Base-by-base conservation (phyloP, 1,284 basidiomycete genomes). In the Lentinula novae-zelandiae region DNA sequence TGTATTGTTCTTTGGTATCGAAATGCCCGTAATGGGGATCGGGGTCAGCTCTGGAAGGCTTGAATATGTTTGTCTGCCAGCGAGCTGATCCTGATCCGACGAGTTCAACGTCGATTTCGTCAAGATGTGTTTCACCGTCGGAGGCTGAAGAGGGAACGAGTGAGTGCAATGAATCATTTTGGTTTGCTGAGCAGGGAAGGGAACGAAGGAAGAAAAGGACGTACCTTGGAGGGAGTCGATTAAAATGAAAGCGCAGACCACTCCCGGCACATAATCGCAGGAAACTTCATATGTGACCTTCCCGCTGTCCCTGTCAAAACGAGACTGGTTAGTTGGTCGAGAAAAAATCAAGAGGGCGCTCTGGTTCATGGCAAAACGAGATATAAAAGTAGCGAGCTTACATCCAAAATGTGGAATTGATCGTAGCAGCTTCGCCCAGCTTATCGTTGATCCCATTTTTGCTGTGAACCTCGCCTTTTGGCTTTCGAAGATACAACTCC, bases 41-140 rank as follows among this genome's bases (percentile, higher is more conserved):
- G 5, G 68, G 62, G 62, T 76, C 74, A 8, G 62, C 60, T 0
- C 71, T 68, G n/a, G 68, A 70, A 0, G 75, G 72, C 1, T 74
- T 74, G 64, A 76, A 81, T 38, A 80, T 67, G 65, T 82, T 82
- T 46, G 78, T 76, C 67, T 81, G 78, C 76, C 76, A 82, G 63
- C 75, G 71, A 2, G 50, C 48, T 2, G 71, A 67, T 61, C 79
- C 75, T n/a, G 22, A 75, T 33, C 78, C 76, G 9, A 81, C 65
- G 6, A 80, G 66, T 61, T 82, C 80, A 56, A 80, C 67, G 64
- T 81, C 80, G 38, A 81, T 77, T 60, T 82, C 79, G 65, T 81
- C 79, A 33, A 64, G 63, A 34, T 69, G 36, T 40, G 56, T 10
- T 57, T n/a, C 33, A 27, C 33, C 49, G 50, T 60, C 34, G 17